Evolutionary conservation across 495 filamentous ascomycete species (phyloP).

Genomic region (Staphylotrichum longicolle): DNA sequence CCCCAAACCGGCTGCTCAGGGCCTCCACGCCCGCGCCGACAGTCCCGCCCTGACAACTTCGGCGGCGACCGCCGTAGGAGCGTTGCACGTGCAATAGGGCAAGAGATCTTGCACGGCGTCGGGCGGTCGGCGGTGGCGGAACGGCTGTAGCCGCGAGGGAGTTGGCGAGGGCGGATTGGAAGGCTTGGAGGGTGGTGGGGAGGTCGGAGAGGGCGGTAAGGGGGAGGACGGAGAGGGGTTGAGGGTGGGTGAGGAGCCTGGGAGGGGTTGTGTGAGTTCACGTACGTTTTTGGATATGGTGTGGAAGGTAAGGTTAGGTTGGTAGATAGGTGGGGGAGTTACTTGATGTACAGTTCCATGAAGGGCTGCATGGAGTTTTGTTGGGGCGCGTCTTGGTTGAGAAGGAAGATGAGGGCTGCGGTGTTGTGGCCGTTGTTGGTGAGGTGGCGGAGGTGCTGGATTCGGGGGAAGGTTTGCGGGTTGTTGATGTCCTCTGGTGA

Average conservation of each 20-base stretch:
- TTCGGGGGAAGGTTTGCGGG: constrained; percentile 34
- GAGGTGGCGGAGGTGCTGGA: constrained; percentile 47
- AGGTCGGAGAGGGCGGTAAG: constrained; percentile 32
- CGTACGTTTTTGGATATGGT: not conserved
- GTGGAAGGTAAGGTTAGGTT: too few species aligned
- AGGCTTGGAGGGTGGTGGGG: constrained; percentile 29
- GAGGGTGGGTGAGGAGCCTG: not conserved
- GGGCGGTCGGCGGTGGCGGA: not conserved
- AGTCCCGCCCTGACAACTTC: not conserved
- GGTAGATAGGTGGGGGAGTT: not conserved
- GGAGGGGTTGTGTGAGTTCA: not conserved
- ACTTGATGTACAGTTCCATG: constrained; percentile 17
- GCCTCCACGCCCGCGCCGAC: not conserved
- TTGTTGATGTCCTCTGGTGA: constrained; percentile 46
- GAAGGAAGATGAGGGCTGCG: constrained; percentile 10
- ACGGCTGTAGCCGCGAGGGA: not conserved
- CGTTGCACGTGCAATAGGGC: constrained; percentile 40
- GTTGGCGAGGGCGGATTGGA: constrained; percentile 28
- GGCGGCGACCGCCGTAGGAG: not conserved
- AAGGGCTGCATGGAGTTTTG: constrained; percentile 11
- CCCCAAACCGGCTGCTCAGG: not conserved
- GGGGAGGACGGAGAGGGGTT: constrained; percentile 36
- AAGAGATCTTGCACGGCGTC: constrained; percentile 41
- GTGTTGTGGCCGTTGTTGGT: not conserved
- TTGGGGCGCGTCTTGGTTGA: not conserved